Evolutionary conservation across 371 early-diverging fungal genomes (phyloP).

Genomic region (Dichotomocladium elegans): DNA sequence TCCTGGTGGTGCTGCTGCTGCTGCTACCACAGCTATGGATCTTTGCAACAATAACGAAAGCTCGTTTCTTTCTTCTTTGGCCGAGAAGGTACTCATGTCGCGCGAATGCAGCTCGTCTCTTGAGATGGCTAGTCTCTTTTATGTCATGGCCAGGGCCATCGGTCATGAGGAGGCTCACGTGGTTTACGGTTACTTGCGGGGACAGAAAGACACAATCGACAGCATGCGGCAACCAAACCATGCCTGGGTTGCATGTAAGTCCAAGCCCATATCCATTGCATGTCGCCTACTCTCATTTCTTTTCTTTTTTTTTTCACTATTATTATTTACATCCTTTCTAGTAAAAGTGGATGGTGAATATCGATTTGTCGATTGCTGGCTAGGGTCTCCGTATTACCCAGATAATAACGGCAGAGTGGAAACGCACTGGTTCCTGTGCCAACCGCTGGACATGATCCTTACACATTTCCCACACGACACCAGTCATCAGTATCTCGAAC

Average conservation of each 20-base stretch:
- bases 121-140: slow-evolving; percentile 57
- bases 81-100: slow-evolving; percentile 40
- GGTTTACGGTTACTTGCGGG: slow-evolving; percentile 54
- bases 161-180: slow-evolving; percentile 51
- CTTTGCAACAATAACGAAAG: slow-evolving; percentile 1
- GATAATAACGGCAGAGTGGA: slow-evolving; percentile 29
- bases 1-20: slow-evolving; percentile 18
- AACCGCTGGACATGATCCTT: slow-evolving; percentile 34
- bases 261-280: too few relatives aligned
- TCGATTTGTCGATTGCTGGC: slow-evolving; percentile 59
- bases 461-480: slow-evolving; percentile 34
- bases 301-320: neutral
- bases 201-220: slow-evolving; percentile 14
- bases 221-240: slow-evolving; percentile 35
- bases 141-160: slow-evolving; percentile 53
- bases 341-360: slow-evolving; percentile 61
- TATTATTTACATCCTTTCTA: neutral
- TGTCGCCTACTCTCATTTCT: too few relatives aligned
- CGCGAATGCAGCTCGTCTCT: slow-evolving; percentile 42
- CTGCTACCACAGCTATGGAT: neutral
- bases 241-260: slow-evolving; percentile 56
- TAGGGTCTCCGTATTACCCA: slow-evolving; percentile 45
- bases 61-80: too few relatives aligned
- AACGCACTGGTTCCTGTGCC: slow-evolving; percentile 41
- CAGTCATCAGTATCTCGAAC: slow-evolving; percentile 29